These are phyloP conservation scores for Kandelia obovata DNA, from an alignment of 345 rosid species.

Conservation along the genomic window DNA sequence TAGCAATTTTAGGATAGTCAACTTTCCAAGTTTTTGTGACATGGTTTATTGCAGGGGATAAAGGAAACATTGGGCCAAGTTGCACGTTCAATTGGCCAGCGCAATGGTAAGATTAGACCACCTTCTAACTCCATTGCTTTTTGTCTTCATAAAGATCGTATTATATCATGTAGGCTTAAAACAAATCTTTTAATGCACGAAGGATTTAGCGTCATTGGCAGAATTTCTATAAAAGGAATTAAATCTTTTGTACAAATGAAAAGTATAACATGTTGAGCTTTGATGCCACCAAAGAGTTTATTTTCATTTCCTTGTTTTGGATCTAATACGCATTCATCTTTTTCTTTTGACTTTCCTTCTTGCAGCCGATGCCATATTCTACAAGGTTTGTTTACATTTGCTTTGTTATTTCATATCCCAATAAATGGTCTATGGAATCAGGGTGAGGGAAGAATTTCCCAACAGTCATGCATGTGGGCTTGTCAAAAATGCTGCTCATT, in stretches of 20 bases:
- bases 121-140: not conserved
- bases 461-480: not conserved
- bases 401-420: slow-evolving; percentile 7
- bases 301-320: slow-evolving; percentile 13
- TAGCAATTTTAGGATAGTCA: not conserved
- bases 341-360: slow-evolving; percentile 12
- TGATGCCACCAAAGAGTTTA: not conserved
- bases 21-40: not conserved
- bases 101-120: slow-evolving; percentile 42
- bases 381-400: slow-evolving; percentile 51
- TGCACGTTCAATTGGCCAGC: slow-evolving; percentile 47
- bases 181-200: not conserved
- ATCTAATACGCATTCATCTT: not conserved
- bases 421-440: not conserved
- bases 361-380: slow-evolving; percentile 65
- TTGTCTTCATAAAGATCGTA: not conserved
- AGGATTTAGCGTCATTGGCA: no score
- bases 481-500: not conserved
- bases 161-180: not conserved
- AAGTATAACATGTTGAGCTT: not conserved
- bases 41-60: slow-evolving; percentile 29
- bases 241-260: no score
- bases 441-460: not conserved
- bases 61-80: slow-evolving; percentile 52
- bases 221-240: no score